Percentiles rank a stretch among this genome's conserved stretches.
Evolutionary conservation across 768 basidiomycete species (phyloP).

Genomic region (Terana coerulea): DNA sequence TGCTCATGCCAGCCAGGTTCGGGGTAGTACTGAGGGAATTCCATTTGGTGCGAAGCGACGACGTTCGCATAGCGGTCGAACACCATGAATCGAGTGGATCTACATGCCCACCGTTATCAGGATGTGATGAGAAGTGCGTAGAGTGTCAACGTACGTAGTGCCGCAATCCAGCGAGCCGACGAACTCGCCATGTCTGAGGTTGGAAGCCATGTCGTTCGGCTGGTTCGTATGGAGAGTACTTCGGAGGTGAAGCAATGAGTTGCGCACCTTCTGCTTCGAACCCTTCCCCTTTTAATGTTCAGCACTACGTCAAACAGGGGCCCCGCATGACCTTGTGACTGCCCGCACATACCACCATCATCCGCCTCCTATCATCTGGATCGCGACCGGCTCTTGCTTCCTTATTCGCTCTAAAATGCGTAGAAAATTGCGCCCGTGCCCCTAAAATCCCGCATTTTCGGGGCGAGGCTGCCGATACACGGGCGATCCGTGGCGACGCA

Average conservation of each 20-base stretch:
- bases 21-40: slow-evolving; percentile 93
- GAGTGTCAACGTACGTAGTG: slow-evolving; percentile 69
- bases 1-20: slow-evolving; percentile 98
- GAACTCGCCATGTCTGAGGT: slow-evolving; percentile 68
- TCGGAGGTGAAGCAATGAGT: background rate
- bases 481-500: too few relatives aligned
- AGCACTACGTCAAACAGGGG: background rate
- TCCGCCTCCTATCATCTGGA: slow-evolving; percentile 3
- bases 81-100: slow-evolving; percentile 88
- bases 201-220: slow-evolving; percentile 23
- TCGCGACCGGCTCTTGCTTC: too few relatives aligned
- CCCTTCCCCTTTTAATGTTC: background rate
- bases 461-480: too few relatives aligned
- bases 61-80: slow-evolving; percentile 88
- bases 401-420: too few relatives aligned
- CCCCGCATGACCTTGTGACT: slow-evolving; percentile 2
- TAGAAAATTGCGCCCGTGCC: too few relatives aligned
- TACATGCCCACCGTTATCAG: slow-evolving; percentile 26
- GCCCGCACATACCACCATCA: background rate
- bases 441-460: too few relatives aligned
- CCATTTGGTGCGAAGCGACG: slow-evolving; percentile 83
- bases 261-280: background rate
- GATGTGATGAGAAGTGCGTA: background rate
- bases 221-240: background rate
- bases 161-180: slow-evolving; percentile 93